Percentiles rank a stretch among this genome's conserved stretches.
Conservation (phyloP, 495 filamentous ascomycete genomes). For the Corynascus novoguineensis region DNA sequence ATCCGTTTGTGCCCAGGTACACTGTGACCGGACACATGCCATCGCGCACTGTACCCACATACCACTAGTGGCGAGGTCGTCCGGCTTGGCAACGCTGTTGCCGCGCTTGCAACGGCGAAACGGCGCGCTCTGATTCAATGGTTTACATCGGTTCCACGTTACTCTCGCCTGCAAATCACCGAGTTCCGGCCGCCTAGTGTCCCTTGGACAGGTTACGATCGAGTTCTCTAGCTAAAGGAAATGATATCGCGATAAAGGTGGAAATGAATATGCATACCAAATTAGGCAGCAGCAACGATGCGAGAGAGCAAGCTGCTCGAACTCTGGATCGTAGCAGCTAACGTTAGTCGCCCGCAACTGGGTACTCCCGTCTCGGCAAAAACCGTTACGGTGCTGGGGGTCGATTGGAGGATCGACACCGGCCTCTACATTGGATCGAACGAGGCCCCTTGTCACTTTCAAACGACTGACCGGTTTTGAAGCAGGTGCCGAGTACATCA, state of each 20-base stretch:
- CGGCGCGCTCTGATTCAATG: slow-evolving; percentile 7
- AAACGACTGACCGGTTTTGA: background rate
- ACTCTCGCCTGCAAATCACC: slow-evolving; percentile 4
- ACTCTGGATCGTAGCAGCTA: background rate
- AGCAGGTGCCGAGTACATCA: background rate
- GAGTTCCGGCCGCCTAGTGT: background rate
- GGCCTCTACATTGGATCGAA: background rate
- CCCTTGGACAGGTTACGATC: background rate
- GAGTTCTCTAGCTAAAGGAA: too few relatives aligned
- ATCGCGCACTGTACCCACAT: background rate
- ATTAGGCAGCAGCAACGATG: background rate
- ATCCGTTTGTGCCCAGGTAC: too few relatives aligned
- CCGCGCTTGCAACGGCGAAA: background rate
- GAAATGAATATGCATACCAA: background rate
- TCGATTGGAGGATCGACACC: background rate
- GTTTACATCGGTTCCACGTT: slow-evolving; percentile 5
- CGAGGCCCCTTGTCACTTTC: background rate
- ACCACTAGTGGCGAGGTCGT: background rate
- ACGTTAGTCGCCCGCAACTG: background rate
- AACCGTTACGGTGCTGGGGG: slow-evolving; percentile 8
- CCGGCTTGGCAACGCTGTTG: slow-evolving; percentile 3
- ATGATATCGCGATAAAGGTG: background rate
- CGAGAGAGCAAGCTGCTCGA: background rate
- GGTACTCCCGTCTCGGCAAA: slow-evolving; percentile 8
- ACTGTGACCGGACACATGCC: too few relatives aligned